Conservation (phyloP, 192 early-diverging fungal species). For the Martensiomyces pterosporus region DNA sequence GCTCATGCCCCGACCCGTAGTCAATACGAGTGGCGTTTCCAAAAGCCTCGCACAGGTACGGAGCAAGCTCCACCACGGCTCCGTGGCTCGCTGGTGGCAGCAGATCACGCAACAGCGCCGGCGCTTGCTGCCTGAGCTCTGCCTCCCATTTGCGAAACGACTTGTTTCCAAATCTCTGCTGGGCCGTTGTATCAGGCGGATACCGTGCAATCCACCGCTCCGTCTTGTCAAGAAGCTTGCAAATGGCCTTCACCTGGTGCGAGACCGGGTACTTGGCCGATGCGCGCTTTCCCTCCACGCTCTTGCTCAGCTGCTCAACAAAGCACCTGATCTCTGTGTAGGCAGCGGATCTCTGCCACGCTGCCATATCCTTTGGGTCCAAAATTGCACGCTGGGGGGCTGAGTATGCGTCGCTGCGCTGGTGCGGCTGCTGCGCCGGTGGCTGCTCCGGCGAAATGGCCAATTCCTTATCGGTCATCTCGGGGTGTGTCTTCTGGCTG, state of each 20-base stretch:
- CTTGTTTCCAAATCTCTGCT: slow-evolving; percentile 88
- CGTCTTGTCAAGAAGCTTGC: slow-evolving; percentile 60
- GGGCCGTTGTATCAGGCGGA: slow-evolving; percentile 63
- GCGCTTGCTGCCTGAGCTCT: slow-evolving; percentile 42
- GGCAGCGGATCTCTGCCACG: slow-evolving; percentile 62
- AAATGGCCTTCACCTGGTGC: slow-evolving; percentile 51
- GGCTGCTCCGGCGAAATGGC: too few relatives aligned
- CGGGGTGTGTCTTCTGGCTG: too few relatives aligned
- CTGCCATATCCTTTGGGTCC: slow-evolving; percentile 52
- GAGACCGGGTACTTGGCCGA: slow-evolving; percentile 56
- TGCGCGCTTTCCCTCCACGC: slow-evolving; percentile 61
- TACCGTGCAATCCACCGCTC: slow-evolving; percentile 69
- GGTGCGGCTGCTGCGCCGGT: too few relatives aligned
- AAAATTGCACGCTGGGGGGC: slow-evolving; percentile 58
- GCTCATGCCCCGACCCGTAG: slow-evolving; percentile 96
- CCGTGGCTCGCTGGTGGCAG: slow-evolving; percentile 28
- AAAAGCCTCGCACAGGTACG: slow-evolving; percentile 73
- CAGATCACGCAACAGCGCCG: slow-evolving; percentile 17
- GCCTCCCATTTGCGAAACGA: slow-evolving; percentile 81
- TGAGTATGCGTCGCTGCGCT: too few relatives aligned
- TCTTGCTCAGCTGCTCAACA: slow-evolving; percentile 65
- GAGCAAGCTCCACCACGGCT: slow-evolving; percentile 63
- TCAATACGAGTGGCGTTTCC: slow-evolving; percentile 90
- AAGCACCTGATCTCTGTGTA: slow-evolving; percentile 69
- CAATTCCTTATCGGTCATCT: too few relatives aligned